Evolutionary conservation across 345 rosid genomes (phyloP), one percentile per base, ranked within the genome.

Genomic region (Physaria fendleri): DNA sequence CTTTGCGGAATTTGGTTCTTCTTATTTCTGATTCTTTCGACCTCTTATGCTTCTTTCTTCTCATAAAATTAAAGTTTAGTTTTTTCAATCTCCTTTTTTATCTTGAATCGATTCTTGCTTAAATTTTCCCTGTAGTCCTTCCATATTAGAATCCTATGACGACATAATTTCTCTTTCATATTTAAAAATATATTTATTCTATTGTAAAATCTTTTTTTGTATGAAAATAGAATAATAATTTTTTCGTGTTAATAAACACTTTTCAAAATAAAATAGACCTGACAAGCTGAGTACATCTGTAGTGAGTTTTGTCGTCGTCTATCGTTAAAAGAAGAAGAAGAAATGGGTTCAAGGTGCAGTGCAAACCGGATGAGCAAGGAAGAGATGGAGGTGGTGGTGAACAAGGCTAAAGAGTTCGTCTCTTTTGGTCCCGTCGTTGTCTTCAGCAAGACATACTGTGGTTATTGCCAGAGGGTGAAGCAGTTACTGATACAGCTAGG

Each of bases 401-500:
- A 62, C 68, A 83, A 84, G 59, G 88, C 78, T 8, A 76, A 80
- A 69, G 82, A 77, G 67, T 68, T 82, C 47, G 80, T 79, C 21
- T 44, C 82, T 30, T 72, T 88, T 47, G 60, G 74, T 42, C 88
- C 88, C 0, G 88, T 78, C 24, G 81, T 84, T 24, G 82, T 87
- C 56, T 87, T 84, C 91, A 87, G 95, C 59, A 87, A 87, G 76
- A 82, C 84, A 32, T 75, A 80, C 37, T 79, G 89, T 50, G 80
- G 82, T 18, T 84, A 73, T 64, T 82, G 89, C 67, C 64, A 45
- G 65, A 59, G 53, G 24, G 65, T 67, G 52, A 67, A 67, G 8
- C 72, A 67, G 53, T 20, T 67, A 4, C 22, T 67, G 23, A 59
- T 65, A 24, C 65, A 67, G 38, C 65, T 67, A 23, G 72, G 72